Percentiles rank a stretch among this genome's conserved stretches.
These are phyloP conservation scores for Ehretia macrophylla DNA, from an alignment of 257 asterid species.

Conservation along the genomic window DNA sequence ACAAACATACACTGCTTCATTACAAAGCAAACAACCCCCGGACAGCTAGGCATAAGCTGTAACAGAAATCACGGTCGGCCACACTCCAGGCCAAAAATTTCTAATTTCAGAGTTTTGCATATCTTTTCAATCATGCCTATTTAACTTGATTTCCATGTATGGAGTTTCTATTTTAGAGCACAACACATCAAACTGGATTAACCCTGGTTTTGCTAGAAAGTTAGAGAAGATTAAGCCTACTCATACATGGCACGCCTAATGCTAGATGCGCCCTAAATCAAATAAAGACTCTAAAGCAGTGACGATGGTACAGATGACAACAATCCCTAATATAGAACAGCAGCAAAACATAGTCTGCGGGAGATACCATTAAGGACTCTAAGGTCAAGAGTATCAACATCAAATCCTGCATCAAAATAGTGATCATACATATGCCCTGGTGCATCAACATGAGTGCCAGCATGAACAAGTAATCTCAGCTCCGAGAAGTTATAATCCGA, in stretches of 20 bases:
- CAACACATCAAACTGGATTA: too few species aligned
- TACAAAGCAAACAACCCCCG: too few species aligned
- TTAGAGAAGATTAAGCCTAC: too few species aligned
- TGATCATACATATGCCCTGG: conserved; percentile 72
- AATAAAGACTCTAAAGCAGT: too few species aligned
- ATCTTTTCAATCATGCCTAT: neutral
- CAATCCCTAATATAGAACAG: neutral
- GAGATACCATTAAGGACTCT: conserved; percentile 58
- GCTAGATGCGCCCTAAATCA: too few species aligned
- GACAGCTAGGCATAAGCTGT: too few species aligned
- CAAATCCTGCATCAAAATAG: conserved; percentile 65
- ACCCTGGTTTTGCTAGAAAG: too few species aligned
- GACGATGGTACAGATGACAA: neutral
- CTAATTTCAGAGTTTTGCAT: too few species aligned
- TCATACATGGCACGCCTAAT: too few species aligned
- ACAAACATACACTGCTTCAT: too few species aligned
- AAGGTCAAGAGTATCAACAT: conserved; percentile 77
- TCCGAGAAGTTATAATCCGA: conserved; percentile 78
- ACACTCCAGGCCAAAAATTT: too few species aligned
- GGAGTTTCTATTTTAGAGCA: neutral
- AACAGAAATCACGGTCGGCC: too few species aligned
- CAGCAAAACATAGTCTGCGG: neutral
- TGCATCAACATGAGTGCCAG: conserved; percentile 93
- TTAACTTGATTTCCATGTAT: neutral
- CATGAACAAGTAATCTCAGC: conserved; percentile 54